Evolutionary conservation across 2,329 filamentous ascomycete genomes (phyloP), one percentile per base, ranked within the genome.

Genomic region (Dendryphion nanum): DNA sequence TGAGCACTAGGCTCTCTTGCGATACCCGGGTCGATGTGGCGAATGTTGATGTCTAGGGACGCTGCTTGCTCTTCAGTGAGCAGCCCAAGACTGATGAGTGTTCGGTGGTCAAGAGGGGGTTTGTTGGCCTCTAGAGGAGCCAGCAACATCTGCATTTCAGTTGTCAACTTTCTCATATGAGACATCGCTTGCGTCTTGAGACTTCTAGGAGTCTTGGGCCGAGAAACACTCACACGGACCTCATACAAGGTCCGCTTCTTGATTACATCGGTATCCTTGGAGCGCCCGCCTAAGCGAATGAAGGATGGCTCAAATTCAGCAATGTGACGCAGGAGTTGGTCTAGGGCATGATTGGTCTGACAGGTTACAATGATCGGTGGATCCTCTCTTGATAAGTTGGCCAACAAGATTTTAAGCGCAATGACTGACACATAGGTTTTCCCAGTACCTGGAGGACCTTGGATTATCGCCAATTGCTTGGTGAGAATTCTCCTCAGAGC

Each of bases 341-440:
- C 89, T 0, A 95, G 69, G 0, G 89, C 89, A 63, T 95, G 89
- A 42, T 96, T 96, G 0, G 89, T 96, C 53, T 95, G 89, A 6
- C 88, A 89, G 0, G 89, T 78, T 3, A 95, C 73, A 15, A 95
- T 74, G 19, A 96, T 82, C 0, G 86, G 86, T 6, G 82, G 76
- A 40, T 83, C 79, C 0, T 65, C 70, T 2, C 57, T 42, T 15
- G 43, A 42, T 53, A 79, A 74, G 37, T 85, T 86, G 1, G 73
- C 64, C 1, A 88, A 69, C 37, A 90, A 69, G 1, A 83, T 72
- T 32, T 78, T 79, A 7, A 96, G 62, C 0, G 85, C 84, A 18
- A 82, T 69, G 2, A 91, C 79, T 0, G 88, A 93, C 0, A 89
- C 85, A 47, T 85, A 85, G 0, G 90, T 96, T 58, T 96, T 96